Base-by-base conservation (phyloP, 2,329 filamentous ascomycete species). In the Pyrenophora seminiperda region DNA sequence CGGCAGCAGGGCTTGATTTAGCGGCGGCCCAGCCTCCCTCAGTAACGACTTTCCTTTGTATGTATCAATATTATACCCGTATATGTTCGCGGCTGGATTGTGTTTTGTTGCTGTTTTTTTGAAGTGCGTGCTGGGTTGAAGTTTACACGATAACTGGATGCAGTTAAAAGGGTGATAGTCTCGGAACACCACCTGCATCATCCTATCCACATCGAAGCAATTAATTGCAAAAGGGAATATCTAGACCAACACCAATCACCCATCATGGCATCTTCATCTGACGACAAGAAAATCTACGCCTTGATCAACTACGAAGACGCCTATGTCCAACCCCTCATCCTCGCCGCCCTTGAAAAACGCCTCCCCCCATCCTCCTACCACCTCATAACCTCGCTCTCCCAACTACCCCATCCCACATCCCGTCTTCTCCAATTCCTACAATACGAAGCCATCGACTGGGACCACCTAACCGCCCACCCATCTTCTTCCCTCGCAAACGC, bases 401-500 rank as follows among this genome's bases (percentile, higher is more conserved):
- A 79, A 29, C 68, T 84, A 7, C 79, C 75, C 60, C 70, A 75
- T 7, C 68, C 72, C 14, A 70, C 72, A 11, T 68, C 75, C 13
- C 79, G 78, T 19, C 66, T 91, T 3, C 79, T 99, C 2, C 89
- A 97, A 71, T 92, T 96, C 68, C 83, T 85, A 2, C 83, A 89
- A 27, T 99, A 99, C 75, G 94, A 99, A 73, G 79, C 83, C 33
- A 83, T 97, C 51, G 89, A 96, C 68, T 97, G 96, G 71, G 86
- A 89, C 46, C 84, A 88, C 63, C 82, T 89, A 14, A 79, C 88
- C 49, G 72, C 78, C 1, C 79, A 90, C 60, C 75, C 88, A 0
- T 69, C 74, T 0, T 84, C 83, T 0, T 84, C 82, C 9, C 78
- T 96, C 1, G 81, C 90, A 61, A 97, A 97, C 74, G 90, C 90